Evolutionary conservation across 352 stramenopile species (phyloP), one percentile per base, ranked within the genome.

Genomic region (Phytophthora sansomeana): DNA sequence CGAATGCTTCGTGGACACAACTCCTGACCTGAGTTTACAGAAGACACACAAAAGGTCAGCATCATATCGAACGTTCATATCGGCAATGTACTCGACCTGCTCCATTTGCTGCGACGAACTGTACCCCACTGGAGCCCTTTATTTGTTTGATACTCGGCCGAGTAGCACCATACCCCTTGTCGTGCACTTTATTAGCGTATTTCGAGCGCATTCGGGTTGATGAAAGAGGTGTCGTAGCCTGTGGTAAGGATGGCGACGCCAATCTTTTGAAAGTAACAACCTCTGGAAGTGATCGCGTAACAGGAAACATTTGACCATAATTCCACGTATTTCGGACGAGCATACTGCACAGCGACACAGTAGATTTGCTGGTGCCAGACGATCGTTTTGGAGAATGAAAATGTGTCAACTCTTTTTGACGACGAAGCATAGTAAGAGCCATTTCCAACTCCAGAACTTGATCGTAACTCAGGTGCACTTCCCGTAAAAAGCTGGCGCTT

Each of bases 381-480:
- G 24, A 51, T 30, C 69, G 61, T 10, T 79, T 59, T 1, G 69
- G 26, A 57, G 64, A 87, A 42, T 80, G 33, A 59, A 69, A 78
- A 46, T 81, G 68, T n/a, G 63, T 41, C 76, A 74, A 90, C 14
- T 67, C 46, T 14, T 57, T 21, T 60, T 62, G 55, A 30, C 21
- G 43, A 55, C 61, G 61, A 33, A 83, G 41, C 50, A 68, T 71
- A 7, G 74, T 60, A 8, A 88, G 48, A 0, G 72, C 58, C 53
- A 87, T 68, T 47, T 92, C 83, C 9, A 90, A 46, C 44, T 90
- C 78, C 67, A 90, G 75, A 26, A 87, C 55, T 64, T 90, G 77
- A 10, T 83, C 75, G 17, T 75, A 77, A 16, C 66, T 71, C 41
- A 90, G 30, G 2, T 44, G 29, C 4, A 62, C 39, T 32, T 62